Conservation (phyloP, 352 stramenopile genomes). For the Globisporangium parvum region DNA sequence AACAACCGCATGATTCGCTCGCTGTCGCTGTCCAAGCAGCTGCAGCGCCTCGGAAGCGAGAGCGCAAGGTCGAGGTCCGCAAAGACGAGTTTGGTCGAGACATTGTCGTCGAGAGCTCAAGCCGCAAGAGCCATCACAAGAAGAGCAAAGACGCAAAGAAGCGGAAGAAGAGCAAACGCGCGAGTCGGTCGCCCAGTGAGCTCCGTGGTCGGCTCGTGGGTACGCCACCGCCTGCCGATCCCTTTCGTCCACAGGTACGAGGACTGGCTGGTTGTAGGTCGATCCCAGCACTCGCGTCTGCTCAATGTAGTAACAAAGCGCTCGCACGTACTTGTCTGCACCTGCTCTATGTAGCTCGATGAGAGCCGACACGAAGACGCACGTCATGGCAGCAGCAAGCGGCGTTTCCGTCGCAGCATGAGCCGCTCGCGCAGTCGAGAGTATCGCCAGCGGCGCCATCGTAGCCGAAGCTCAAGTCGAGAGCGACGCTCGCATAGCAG, state of each 20-base stretch:
- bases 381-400: slow-evolving; percentile 1
- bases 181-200: slow-evolving; percentile 12
- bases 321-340: too few species aligned
- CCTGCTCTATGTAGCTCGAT: slow-evolving; percentile 28
- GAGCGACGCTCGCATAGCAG: slow-evolving; percentile 5
- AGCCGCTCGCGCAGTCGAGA: slow-evolving; percentile 12
- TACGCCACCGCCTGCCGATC: slow-evolving; percentile 53
- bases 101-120: slow-evolving; percentile 20
- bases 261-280: neutral
- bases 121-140: slow-evolving; percentile 9
- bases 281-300: neutral
- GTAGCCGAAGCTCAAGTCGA: slow-evolving; percentile 14
- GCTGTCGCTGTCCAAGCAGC: neutral
- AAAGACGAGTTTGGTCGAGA: slow-evolving; percentile 85
- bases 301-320: neutral
- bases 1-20: neutral
- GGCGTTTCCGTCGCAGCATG: slow-evolving; percentile 14
- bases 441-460: slow-evolving; percentile 3
- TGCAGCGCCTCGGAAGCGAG: slow-evolving; percentile 12
- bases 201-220: slow-evolving; percentile 17
- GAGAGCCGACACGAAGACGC: slow-evolving; percentile 21
- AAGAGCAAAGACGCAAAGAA: slow-evolving; percentile 21
- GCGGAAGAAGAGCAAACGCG: slow-evolving; percentile 17
- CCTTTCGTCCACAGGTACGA: slow-evolving; percentile 54
- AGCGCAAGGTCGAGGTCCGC: slow-evolving; percentile 19